These are phyloP conservation scores for Blastobotrys buckinghamii DNA, from an alignment of 1,139 yeast genomes.

Conservation along the genomic window DNA sequence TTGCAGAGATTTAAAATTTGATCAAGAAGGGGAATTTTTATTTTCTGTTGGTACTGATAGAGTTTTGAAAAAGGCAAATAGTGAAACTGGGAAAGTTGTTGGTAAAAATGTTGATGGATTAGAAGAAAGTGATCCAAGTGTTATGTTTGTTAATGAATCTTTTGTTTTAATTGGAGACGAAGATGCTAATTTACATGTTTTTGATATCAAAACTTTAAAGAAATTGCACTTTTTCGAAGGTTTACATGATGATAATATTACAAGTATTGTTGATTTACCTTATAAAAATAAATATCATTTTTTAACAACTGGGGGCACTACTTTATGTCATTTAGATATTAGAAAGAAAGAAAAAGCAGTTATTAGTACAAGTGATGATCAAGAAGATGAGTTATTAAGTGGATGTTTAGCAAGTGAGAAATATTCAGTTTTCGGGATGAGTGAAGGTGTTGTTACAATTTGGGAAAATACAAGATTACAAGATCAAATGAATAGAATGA, in stretches of 20 bases:
- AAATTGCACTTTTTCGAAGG: slow-evolving; percentile 37
- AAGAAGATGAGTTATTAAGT: slow-evolving; percentile 82
- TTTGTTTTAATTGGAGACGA: slow-evolving; percentile 77
- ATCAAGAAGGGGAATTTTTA: slow-evolving; percentile 51
- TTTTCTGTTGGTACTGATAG: slow-evolving; percentile 78
- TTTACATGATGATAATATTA: slow-evolving; percentile 63
- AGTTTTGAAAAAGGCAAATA: slow-evolving; percentile 65
- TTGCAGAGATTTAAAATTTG: slow-evolving; percentile 69
- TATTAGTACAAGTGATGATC: slow-evolving; percentile 66
- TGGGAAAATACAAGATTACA: slow-evolving; percentile 61
- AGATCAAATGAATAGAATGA: slow-evolving; percentile 77
- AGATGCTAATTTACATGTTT: slow-evolving; percentile 56
- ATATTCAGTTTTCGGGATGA: slow-evolving; percentile 74
- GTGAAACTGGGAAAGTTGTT: slow-evolving; percentile 71
- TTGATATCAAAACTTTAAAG: slow-evolving; percentile 48
- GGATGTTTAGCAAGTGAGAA: slow-evolving; percentile 58
- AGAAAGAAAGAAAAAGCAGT: slow-evolving; percentile 47
- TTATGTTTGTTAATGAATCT: slow-evolving; percentile 59
- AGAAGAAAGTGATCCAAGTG: slow-evolving; percentile 50
- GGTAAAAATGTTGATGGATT: slow-evolving; percentile 41
- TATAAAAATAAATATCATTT: slow-evolving; percentile 75
- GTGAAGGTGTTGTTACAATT: slow-evolving; percentile 86
- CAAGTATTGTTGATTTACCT: slow-evolving; percentile 50
- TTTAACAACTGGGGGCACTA: slow-evolving; percentile 77
- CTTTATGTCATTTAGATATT: slow-evolving; percentile 71